Evolutionary conservation across 352 stramenopile genomes (phyloP).

Genomic region (Phytophthora brassicae): DNA sequence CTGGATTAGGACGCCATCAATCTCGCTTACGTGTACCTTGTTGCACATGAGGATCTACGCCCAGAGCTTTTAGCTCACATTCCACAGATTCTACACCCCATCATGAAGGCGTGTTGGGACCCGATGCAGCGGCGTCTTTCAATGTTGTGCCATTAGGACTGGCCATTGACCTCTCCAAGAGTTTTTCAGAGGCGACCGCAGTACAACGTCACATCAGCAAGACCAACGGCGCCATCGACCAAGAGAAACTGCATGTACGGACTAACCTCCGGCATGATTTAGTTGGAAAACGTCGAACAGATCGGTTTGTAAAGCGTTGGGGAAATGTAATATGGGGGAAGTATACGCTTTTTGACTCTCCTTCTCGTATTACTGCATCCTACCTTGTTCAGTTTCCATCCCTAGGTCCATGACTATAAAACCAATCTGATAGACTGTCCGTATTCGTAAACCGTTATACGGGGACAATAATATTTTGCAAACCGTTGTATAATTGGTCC

Average conservation of each 20-base stretch:
- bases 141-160: conserved; percentile 49
- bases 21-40: conserved; percentile 72
- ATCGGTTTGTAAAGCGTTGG: no score
- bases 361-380: no score
- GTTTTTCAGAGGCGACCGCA: conserved; percentile 45
- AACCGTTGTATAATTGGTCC: no score
- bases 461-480: no score
- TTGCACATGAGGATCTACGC: conserved; percentile 73
- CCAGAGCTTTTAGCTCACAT: conserved; percentile 65
- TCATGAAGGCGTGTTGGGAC: conserved; percentile 75
- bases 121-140: conserved; percentile 59
- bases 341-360: no score
- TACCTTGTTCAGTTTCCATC: no score
- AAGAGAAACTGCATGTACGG: conserved; percentile 60
- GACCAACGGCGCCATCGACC: conserved; percentile 31
- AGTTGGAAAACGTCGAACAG: not conserved
- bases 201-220: conserved; percentile 29
- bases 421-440: no score
- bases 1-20: conserved; percentile 81
- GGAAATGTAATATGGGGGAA: not conserved
- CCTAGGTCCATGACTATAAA: no score
- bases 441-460: no score
- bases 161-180: conserved; percentile 55
- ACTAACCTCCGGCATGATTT: conserved; percentile 59
- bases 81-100: conserved; percentile 58